Conservation (phyloP, 169 alveolate genomes). For the Cryptosporidium andersoni region DNA sequence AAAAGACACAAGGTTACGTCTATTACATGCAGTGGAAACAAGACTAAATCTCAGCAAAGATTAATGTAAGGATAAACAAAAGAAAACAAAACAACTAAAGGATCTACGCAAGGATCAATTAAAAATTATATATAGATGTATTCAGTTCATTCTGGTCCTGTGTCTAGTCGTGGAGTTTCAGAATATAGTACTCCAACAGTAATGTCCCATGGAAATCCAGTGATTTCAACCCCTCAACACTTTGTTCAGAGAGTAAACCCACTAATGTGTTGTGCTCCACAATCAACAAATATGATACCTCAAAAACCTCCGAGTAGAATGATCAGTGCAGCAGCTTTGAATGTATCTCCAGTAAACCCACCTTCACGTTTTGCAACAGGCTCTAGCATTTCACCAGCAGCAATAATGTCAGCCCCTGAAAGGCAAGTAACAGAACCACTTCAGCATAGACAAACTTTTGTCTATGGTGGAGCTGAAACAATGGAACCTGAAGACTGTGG, state of each 20-base stretch:
- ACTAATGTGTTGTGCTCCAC: slow-evolving; percentile 70
- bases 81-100: no score
- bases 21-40: no score
- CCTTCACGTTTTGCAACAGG: slow-evolving; percentile 70
- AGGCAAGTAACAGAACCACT: slow-evolving; percentile 69
- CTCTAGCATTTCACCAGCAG: slow-evolving; percentile 57
- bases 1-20: no score
- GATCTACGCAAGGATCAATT: no score
- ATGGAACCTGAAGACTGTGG: slow-evolving; percentile 72
- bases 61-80: no score
- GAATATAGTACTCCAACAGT: slow-evolving; percentile 25
- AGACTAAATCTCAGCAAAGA: no score
- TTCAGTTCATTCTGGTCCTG: slow-evolving; percentile 65
- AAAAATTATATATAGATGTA: background rate
- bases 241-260: slow-evolving; percentile 42
- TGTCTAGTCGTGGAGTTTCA: slow-evolving; percentile 54
- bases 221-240: slow-evolving; percentile 6
- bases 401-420: slow-evolving; percentile 63
- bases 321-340: slow-evolving; percentile 70
- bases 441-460: slow-evolving; percentile 60
- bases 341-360: slow-evolving; percentile 51
- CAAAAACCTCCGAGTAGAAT: slow-evolving; percentile 67
- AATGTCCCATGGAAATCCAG: slow-evolving; percentile 13
- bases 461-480: slow-evolving; percentile 68
- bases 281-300: slow-evolving; percentile 9